Percentiles rank a stretch among this genome's conserved stretches.
Conservation (phyloP, 2,329 filamentous ascomycete genomes). For the Diaporthe sp. region DNA sequence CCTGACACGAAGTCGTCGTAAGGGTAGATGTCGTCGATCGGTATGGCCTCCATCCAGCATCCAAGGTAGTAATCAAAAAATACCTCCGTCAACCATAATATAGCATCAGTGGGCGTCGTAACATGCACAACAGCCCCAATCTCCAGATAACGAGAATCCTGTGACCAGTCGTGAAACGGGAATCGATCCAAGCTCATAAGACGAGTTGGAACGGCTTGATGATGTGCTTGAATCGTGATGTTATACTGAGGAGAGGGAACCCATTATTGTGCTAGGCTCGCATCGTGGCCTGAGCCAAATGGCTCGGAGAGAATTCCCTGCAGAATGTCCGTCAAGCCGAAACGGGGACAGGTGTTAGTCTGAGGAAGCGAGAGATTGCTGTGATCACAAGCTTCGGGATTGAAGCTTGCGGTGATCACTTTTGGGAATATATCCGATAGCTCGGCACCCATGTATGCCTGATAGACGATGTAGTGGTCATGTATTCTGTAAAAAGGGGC, state of each 20-base stretch:
- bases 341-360: neutral
- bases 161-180: neutral
- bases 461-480: neutral
- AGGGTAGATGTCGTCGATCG: accelerated
- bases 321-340: neutral
- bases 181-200: neutral
- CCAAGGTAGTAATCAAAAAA: neutral
- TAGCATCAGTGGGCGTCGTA: neutral
- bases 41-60: neutral
- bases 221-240: neutral
- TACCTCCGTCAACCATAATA: neutral
- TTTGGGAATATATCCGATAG: neutral
- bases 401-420: neutral
- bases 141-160: too few relatives aligned
- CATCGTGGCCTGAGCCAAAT: too few relatives aligned
- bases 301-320: neutral
- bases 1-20: neutral
- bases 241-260: neutral
- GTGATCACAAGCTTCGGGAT: neutral
- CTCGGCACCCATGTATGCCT: neutral
- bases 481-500: neutral
- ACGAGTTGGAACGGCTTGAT: neutral
- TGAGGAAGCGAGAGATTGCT: neutral
- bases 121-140: neutral
- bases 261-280: too few relatives aligned